phyloP scores from a whole-genome alignment of 2,329 filamentous ascomycete species.

The Aspergillus cejpii region DNA sequence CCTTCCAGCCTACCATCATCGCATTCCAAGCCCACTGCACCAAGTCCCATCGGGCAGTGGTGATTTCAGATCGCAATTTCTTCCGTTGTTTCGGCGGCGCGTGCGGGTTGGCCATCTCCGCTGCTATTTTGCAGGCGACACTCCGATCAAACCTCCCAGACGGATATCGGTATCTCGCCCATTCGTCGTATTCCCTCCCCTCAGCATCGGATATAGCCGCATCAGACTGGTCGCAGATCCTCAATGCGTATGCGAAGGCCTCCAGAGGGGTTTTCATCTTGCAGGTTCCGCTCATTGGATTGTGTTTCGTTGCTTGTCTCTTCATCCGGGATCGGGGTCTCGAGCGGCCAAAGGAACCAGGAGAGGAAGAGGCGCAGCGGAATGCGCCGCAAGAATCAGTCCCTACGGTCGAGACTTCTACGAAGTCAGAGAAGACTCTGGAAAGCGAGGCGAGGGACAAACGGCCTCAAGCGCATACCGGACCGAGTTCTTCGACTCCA shows the following conservation, averaged over 20 bases:
- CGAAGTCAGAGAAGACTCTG: neutral
- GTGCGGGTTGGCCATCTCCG: constrained; percentile 52
- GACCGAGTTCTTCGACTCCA: too few relatives aligned
- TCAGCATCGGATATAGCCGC: constrained; percentile 22
- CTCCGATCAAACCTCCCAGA: constrained; percentile 37
- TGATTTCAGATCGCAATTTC: constrained; percentile 59
- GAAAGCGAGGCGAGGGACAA: neutral
- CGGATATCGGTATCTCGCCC: constrained; percentile 34
- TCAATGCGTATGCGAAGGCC: constrained; percentile 49
- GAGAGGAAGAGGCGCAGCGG: constrained; percentile 22
- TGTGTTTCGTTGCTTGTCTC: constrained; percentile 46
- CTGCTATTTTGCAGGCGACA: constrained; percentile 44
- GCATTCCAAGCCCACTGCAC: constrained; percentile 53
- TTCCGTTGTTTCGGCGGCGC: constrained; percentile 55
- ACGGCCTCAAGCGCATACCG: too few relatives aligned
- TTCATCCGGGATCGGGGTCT: constrained; percentile 50
- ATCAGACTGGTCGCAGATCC: constrained; percentile 37
- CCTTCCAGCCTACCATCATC: constrained; percentile 50
- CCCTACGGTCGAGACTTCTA: neutral
- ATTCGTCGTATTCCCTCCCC: constrained; percentile 38
- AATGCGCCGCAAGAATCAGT: constrained; percentile 26
- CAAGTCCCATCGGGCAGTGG: constrained; percentile 54
- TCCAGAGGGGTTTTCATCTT: constrained; percentile 52
- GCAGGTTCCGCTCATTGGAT: constrained; percentile 49
- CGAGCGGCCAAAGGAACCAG: constrained; percentile 29